Evolutionary conservation across 345 rosid genomes (phyloP).

Genomic region (Cochlearia excelsa): DNA sequence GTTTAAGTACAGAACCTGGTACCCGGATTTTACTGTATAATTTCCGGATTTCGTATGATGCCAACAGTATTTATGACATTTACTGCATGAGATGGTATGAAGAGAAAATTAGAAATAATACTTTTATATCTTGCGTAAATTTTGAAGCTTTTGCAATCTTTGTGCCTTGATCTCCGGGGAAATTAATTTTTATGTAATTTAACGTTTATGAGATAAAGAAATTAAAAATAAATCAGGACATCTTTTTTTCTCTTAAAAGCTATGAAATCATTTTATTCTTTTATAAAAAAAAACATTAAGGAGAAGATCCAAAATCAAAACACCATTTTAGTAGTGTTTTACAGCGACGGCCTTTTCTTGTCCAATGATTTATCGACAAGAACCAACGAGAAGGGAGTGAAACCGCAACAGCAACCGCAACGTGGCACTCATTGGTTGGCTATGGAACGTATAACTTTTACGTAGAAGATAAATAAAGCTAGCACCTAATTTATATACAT

Average conservation of each 20-base stretch:
- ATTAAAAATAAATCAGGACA: no score
- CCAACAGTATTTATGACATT: constrained; percentile 40
- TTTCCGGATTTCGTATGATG: no score
- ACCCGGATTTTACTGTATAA: no score
- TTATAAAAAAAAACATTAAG: no score
- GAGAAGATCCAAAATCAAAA: no score
- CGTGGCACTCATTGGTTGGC: constrained; percentile 36
- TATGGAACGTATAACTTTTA: constrained; percentile 46
- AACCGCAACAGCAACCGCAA: not conserved
- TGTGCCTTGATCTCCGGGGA: constrained; percentile 25
- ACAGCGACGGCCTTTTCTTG: constrained; percentile 10
- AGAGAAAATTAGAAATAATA: constrained; percentile 18
- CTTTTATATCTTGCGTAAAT: constrained; percentile 14
- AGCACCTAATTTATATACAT: constrained; percentile 21
- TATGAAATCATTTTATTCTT: no score
- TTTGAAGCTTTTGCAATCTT: constrained; percentile 21
- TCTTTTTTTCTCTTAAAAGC: no score
- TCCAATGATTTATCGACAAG: constrained; percentile 38
- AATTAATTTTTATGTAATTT: not conserved
- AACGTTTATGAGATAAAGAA: no score
- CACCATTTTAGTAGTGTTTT: no score
- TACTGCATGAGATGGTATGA: constrained; percentile 35
- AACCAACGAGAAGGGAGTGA: constrained; percentile 36
- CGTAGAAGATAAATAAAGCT: constrained; percentile 84
- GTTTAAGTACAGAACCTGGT: no score